Conservation (phyloP, 495 filamentous ascomycete species). For the Glarea lozoyensis region DNA sequence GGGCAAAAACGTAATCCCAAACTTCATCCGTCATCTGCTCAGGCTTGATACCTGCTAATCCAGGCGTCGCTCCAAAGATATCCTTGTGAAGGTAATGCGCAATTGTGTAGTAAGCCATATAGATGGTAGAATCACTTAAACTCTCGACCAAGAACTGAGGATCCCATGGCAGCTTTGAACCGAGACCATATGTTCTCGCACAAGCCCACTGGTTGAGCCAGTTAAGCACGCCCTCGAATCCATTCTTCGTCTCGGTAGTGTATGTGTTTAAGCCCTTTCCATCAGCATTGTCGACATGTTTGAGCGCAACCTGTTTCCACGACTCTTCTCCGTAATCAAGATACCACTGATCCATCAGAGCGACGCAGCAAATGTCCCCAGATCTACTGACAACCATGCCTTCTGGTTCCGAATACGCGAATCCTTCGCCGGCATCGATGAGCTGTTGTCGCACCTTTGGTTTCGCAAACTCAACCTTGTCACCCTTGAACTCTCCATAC, state of each 20-base stretch:
- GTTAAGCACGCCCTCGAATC: conserved; percentile 71
- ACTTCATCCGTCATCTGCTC: conserved; percentile 94
- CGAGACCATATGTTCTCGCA: conserved; percentile 83
- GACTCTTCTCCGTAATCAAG: conserved; percentile 86
- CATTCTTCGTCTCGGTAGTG: conserved; percentile 68
- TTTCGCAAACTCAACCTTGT: conserved; percentile 78
- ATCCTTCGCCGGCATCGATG: conserved; percentile 70
- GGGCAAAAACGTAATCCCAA: conserved; percentile 88
- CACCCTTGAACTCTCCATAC: conserved; percentile 79
- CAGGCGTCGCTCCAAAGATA: conserved; percentile 66
- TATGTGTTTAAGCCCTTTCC: conserved; percentile 67
- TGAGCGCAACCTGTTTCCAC: conserved; percentile 67
- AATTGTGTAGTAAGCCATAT: conserved; percentile 96
- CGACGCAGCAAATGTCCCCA: conserved; percentile 85
- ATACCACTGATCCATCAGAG: conserved; percentile 94
- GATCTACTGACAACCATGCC: conserved; percentile 77
- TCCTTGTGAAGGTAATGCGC: conserved; percentile 64
- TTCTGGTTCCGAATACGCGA: conserved; percentile 89
- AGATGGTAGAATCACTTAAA: conserved; percentile 84
- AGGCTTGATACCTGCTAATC: conserved; percentile 54
- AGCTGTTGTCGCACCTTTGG: conserved; percentile 74
- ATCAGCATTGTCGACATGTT: conserved; percentile 56
- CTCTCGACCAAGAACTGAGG: conserved; percentile 83
- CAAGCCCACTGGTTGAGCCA: conserved; percentile 98
- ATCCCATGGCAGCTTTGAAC: conserved; percentile 95